Conservation (phyloP, 306 rosid genomes). For the Lathyrus aphaca region DNA sequence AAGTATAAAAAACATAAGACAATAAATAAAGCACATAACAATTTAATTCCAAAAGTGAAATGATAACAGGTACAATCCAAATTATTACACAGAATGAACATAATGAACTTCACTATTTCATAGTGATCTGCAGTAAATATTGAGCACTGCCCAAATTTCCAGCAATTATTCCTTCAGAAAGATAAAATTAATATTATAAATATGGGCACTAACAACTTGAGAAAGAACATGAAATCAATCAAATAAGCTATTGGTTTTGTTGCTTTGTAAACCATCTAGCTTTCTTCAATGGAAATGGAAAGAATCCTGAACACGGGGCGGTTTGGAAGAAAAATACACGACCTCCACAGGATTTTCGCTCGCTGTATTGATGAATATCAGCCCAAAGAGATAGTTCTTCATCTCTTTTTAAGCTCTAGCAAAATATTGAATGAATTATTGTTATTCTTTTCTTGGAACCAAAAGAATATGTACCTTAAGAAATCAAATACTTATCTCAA, state of each 20-base stretch:
- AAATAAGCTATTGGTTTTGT: slow-evolving; percentile 31
- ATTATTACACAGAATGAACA: slow-evolving; percentile 27
- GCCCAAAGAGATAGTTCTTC: slow-evolving; percentile 42
- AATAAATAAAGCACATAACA: neutral
- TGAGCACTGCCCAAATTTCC: slow-evolving; percentile 36
- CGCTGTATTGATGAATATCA: slow-evolving; percentile 38
- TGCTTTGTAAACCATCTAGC: slow-evolving; percentile 39
- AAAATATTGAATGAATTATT: slow-evolving; percentile 51
- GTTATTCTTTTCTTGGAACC: neutral
- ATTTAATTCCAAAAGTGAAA: slow-evolving; percentile 34
- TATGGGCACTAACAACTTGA: slow-evolving; percentile 31
- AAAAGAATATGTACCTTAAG: slow-evolving; percentile 52
- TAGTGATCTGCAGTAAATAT: slow-evolving; percentile 25
- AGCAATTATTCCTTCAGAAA: slow-evolving; percentile 33
- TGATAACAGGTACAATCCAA: slow-evolving; percentile 28
- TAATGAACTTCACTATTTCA: slow-evolving; percentile 27
- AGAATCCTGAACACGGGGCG: slow-evolving; percentile 38
- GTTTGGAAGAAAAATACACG: slow-evolving; percentile 45
- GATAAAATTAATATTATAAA: slow-evolving; percentile 13
- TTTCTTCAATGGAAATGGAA: slow-evolving; percentile 9
- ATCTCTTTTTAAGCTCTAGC: slow-evolving; percentile 40
- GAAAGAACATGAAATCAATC: slow-evolving; percentile 34
- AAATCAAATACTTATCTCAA: slow-evolving; percentile 52
- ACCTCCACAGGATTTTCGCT: slow-evolving; percentile 44
- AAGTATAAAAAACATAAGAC: neutral